phyloP scores from a whole-genome alignment of 192 early-diverging fungal species.

The Diversispora eburnea region DNA sequence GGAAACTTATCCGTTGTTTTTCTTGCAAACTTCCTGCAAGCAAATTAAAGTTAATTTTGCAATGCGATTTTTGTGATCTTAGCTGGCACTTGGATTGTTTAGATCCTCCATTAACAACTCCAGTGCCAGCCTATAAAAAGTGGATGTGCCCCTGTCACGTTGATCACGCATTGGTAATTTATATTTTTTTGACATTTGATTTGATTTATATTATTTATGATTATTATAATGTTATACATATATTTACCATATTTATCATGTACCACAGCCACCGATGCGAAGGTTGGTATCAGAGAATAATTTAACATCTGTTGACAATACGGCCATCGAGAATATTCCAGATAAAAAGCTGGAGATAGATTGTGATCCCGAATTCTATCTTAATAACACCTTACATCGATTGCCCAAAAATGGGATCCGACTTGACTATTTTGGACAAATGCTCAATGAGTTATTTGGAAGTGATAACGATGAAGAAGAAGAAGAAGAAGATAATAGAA shows the following conservation, averaged over 20 bases:
- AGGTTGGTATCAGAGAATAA: not conserved
- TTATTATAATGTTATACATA: too few relatives aligned
- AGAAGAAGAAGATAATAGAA: not conserved
- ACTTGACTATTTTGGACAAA: not conserved
- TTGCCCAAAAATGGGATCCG: slow-evolving; percentile 1
- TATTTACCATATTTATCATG: not conserved
- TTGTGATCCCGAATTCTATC: slow-evolving; percentile 17
- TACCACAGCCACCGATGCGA: not conserved
- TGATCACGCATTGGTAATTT: slow-evolving; percentile 24
- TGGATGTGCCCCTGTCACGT: slow-evolving; percentile 29
- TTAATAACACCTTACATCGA: slow-evolving; percentile 1
- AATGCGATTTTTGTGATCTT: slow-evolving; percentile 23
- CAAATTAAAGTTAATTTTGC: not conserved
- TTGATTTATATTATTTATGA: not conserved
- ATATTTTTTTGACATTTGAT: not conserved
- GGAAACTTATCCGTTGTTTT: slow-evolving; percentile 16
- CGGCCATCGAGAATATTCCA: not conserved
- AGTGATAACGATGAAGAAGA: not conserved
- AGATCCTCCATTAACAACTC: slow-evolving; percentile 7
- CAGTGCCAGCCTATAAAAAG: slow-evolving; percentile 1
- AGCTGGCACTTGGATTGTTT: slow-evolving; percentile 28
- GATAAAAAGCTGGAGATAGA: not conserved
- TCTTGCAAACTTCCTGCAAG: not conserved
- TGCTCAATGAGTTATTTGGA: not conserved
- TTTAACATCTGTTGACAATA: slow-evolving; percentile 8